phyloP scores from a whole-genome alignment of 2,329 filamentous ascomycete genomes.

The Penicillium sp. region DNA sequence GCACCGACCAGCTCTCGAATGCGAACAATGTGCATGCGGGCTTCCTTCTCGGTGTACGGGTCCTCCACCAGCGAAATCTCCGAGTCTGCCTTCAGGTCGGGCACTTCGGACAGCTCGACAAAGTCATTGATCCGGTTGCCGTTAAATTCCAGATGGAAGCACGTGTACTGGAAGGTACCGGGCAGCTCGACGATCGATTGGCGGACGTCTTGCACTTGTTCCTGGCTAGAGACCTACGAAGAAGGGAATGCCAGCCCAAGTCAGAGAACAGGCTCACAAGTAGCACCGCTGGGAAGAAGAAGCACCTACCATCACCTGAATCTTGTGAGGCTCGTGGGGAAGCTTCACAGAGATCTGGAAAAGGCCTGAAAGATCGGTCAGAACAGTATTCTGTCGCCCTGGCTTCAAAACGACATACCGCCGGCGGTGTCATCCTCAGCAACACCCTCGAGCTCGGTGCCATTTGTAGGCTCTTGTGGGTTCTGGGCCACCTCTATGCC shows the following conservation, averaged over 20 bases:
- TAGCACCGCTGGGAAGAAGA: conserved; percentile 4
- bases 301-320: conserved; percentile 72
- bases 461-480: conserved; percentile 30
- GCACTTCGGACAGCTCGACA: conserved; percentile 81
- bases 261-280: conserved; percentile 18
- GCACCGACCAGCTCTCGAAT: conserved; percentile 91
- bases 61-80: conserved; percentile 82
- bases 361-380: conserved; percentile 40
- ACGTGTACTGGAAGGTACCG: conserved; percentile 91
- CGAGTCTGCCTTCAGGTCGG: conserved; percentile 68
- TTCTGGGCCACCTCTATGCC: conserved; percentile 27
- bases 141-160: conserved; percentile 93
- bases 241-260: conserved; percentile 6
- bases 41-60: conserved; percentile 97
- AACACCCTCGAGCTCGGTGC: conserved; percentile 28
- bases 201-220: conserved; percentile 94
- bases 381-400: conserved; percentile 3
- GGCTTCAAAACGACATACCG: conserved; percentile 23
- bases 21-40: conserved; percentile 85
- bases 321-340: conserved; percentile 70
- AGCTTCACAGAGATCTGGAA: conserved; percentile 73
- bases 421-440: conserved; percentile 33
- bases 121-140: conserved; percentile 92
- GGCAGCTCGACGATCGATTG: conserved; percentile 94
- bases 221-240: conserved; percentile 73